phyloP scores from a whole-genome alignment of 768 basidiomycete species.

The Suillus placidus region DNA sequence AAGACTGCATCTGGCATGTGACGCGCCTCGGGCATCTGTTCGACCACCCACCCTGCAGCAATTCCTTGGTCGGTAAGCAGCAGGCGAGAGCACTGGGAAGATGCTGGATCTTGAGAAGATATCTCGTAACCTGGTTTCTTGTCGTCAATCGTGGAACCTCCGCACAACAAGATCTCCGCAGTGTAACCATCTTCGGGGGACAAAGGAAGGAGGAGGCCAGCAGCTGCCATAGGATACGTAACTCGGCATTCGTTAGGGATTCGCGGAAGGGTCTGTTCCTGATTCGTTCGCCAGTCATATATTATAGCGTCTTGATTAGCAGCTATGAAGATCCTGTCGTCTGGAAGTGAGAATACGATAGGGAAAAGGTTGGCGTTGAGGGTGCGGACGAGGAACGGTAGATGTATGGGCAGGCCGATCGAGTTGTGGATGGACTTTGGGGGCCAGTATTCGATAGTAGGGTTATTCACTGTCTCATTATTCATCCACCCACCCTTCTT shows the following conservation, averaged over 20 bases:
- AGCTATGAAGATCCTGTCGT: conserved; percentile 72
- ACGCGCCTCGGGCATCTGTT: conserved; percentile 73
- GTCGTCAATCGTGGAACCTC: conserved; percentile 72
- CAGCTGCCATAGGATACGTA: conserved; percentile 83
- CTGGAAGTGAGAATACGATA: conserved; percentile 70
- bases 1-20: conserved; percentile 82
- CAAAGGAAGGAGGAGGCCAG: conserved; percentile 73
- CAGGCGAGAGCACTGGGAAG: conserved; percentile 72
- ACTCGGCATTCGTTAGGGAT: conserved; percentile 80
- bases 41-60: conserved; percentile 69
- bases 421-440: conserved; percentile 72
- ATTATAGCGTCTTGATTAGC: conserved; percentile 81
- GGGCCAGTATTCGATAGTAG: conserved; percentile 81
- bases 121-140: conserved; percentile 58
- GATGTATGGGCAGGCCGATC: conserved; percentile 65
- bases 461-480: conserved; percentile 78
- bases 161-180: conserved; percentile 75
- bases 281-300: conserved; percentile 71
- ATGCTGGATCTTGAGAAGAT: conserved; percentile 73
- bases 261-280: conserved; percentile 60
- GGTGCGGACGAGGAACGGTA: conserved; percentile 68
- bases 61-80: conserved; percentile 67
- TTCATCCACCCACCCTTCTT: conserved; percentile 87
- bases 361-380: conserved; percentile 85
- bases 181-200: conserved; percentile 61